Percentiles rank a stretch among this genome's conserved stretches.
Conservation (phyloP, 805 yeast species). For the Metschnikowia corniflorae region DNA sequence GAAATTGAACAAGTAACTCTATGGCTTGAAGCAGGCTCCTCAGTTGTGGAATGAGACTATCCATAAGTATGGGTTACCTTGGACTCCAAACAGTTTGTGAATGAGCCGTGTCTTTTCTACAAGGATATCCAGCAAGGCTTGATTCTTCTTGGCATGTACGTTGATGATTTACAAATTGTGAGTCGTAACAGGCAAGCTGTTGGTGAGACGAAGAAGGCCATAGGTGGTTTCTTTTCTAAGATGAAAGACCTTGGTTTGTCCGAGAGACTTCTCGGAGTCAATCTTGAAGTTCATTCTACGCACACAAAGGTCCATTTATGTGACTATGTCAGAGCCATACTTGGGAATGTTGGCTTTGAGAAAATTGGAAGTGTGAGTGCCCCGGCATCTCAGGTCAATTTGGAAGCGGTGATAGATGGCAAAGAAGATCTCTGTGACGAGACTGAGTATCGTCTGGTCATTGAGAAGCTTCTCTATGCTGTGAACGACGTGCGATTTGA, state of each 20-base stretch:
- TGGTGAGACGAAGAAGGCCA: neutral
- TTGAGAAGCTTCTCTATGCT: constrained; percentile 1
- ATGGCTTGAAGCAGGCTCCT: neutral
- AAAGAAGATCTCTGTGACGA: constrained; percentile 1
- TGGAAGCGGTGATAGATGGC: neutral
- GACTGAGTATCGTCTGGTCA: constrained; percentile 1
- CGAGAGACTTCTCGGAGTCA: constrained; percentile 2
- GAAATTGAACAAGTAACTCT: constrained; percentile 1
- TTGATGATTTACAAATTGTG: neutral
- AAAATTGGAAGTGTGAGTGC: neutral
- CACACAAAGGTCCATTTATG: neutral
- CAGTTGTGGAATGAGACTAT: constrained; percentile 2
- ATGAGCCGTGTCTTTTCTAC: neutral
- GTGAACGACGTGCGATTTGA: constrained; percentile 3
- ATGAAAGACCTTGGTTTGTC: neutral
- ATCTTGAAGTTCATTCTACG: neutral
- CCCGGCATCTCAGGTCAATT: neutral
- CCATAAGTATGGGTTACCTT: neutral
- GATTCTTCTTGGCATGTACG: constrained; percentile 1
- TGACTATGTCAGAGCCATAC: neutral
- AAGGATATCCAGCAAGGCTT: neutral
- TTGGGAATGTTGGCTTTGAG: constrained; percentile 1
- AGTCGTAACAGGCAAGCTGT: neutral
- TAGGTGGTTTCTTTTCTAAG: neutral
- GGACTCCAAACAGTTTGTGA: neutral